Evolutionary conservation across 179 eudicot species (phyloP).

Genomic region (Amaranthus tricolor): DNA sequence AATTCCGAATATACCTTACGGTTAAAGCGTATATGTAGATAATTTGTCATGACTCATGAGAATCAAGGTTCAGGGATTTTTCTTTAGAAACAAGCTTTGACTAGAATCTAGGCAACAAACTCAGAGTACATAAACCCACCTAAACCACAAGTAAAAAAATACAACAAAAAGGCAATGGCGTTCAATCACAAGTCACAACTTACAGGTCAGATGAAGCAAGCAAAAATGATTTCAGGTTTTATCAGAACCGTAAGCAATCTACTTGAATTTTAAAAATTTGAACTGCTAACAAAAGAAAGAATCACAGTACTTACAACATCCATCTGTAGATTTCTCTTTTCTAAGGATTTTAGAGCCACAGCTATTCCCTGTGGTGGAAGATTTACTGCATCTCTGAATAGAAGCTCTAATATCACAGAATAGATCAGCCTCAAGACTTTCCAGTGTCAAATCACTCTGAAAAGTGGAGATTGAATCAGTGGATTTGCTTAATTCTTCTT

Average conservation of each 20-base stretch:
- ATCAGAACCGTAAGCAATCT: not conserved
- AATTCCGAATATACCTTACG: not conserved
- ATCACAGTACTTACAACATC: conserved; percentile 40
- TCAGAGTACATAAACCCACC: not conserved
- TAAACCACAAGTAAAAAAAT: not conserved
- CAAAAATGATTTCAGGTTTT: not conserved
- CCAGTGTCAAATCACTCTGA: conserved; percentile 72
- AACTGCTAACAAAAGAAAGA: conserved; percentile 1
- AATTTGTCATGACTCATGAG: not conserved
- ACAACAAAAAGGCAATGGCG: not conserved
- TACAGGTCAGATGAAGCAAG: not conserved
- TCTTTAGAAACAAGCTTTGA: not conserved
- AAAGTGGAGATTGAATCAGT: conserved; percentile 69
- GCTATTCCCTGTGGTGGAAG: conserved; percentile 33
- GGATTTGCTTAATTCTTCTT: conserved; percentile 74
- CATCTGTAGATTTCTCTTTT: conserved; percentile 30
- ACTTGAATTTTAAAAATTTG: not conserved
- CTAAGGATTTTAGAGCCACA: conserved; percentile 22
- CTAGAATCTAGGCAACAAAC: not conserved
- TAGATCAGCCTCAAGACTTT: conserved; percentile 75
- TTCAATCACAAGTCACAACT: not conserved
- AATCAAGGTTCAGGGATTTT: not conserved
- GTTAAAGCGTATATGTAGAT: not conserved
- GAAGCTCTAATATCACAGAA: conserved; percentile 93
- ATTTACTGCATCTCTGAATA: conserved; percentile 65